Base-by-base conservation (phyloP, 805 yeast species). In the Clavispora vitiphila region DNA sequence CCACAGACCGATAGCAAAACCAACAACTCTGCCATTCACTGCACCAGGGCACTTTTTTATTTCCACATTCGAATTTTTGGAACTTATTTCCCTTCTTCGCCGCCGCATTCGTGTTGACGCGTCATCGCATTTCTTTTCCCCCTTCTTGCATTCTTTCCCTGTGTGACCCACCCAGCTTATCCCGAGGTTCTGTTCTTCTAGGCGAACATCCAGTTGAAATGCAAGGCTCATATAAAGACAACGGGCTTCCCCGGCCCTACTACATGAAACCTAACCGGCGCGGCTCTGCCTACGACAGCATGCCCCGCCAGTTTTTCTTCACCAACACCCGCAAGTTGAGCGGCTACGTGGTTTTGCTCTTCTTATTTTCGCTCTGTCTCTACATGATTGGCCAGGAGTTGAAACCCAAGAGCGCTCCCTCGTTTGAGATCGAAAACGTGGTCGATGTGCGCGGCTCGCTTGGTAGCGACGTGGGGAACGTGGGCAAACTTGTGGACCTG, bases 241-340 rank as follows among this genome's bases (percentile, higher is more conserved):
- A 65, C 46, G 75, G 74, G 12, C 60, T 69, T 37, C 75, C 75
- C 16, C 56, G 74, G 44, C 75, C 75, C 6, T 69, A 69, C 53
- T 65, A 69, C 49, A 69, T 69, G 74, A 69, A 67, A 50, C 73
- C 75, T 3, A 57, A 56, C 43, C 61, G 56, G 48, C 64, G 61
- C 41, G 49, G 53, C 18, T 64, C 70, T 0, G 69, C 65, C 1
- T 69, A 69, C 48, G 61, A 63, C 21, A 61, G 60, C 22, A 44
- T 60, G 45, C 62, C 71, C 7, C 42, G 39, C 15, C 57, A 50
- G 35, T 61, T 56, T 39, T 66, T 69, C 52, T 64, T 56, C 46
- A 56, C 63, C n/a, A 61, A 70, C 22, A 56, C 64, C 42, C 56
- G 73, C 38, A 68, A 65, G 46, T 35, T 66, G 35, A 41, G 62